Evolutionary conservation across 1,139 yeast species (phyloP), one percentile per base, ranked within the genome.

Genomic region (Geotrichum australiense): DNA sequence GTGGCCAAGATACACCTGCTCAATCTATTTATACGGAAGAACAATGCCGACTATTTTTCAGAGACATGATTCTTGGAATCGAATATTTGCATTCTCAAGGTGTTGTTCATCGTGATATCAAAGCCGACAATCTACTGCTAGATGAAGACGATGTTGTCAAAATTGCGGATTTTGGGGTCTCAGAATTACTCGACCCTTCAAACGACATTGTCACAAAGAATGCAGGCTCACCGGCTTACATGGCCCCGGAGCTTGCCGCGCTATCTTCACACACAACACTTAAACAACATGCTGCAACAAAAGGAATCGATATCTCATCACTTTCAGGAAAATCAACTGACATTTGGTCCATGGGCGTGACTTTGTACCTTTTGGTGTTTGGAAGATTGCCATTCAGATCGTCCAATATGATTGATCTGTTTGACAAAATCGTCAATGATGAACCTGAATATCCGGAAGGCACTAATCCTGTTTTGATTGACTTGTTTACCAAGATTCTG

Each of bases 121-220:
- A 91, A 60, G 96, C 97, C 1, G 96, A 96, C 11, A 91, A 91
- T 57, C 65, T 91, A 38, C 67, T 91, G 42, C 78, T 89, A 1
- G 74, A 82, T 26, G 72, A 75, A 10, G 82, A 83, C 53, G 78
- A 81, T 46, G 74, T 77, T 11, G 94, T 91, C 19, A 91, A 91
- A 61, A 86, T 91, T 30, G 84, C 93, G 24, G 98, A 91, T 65
- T 91, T 91, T 62, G 98, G 98, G 5, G 95, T 91, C 6, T 84
- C 87, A 11, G 78, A 83, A 39, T 65, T 82, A 48, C 74, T 74
- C 47, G 78, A 72, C 21, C 67, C 66, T 38, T 78, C 73, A n/a
- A 76, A 79, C 56, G 66, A 64, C 39, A 48, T 50, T 4, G 54
- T 42, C 60, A 65, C 49, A 38, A 79, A 79, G 54, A 81, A 87